Conservation (phyloP, 768 basidiomycete genomes). For the Porpolomopsis calyptriformis region DNA sequence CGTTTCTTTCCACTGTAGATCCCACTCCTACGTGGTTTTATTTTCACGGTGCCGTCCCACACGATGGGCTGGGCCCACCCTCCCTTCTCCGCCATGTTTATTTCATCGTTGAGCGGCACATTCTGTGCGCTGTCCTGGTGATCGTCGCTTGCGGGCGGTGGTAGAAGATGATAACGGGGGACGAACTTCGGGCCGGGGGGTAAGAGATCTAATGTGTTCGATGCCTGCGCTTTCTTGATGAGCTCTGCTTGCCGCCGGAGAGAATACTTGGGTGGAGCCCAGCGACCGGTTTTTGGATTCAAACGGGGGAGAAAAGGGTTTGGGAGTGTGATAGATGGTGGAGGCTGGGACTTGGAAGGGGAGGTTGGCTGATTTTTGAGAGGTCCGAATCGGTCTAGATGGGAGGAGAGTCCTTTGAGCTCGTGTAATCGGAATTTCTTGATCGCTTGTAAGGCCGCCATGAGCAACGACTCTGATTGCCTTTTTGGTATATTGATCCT, state of each 20-base stretch:
- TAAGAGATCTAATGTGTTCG: conserved; percentile 41
- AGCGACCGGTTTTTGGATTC: conserved; percentile 50
- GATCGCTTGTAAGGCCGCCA: conserved; percentile 23
- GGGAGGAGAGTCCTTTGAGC: conserved; percentile 27
- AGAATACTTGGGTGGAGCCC: conserved; percentile 63
- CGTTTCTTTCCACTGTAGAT: conserved; percentile 68
- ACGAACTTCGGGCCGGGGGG: conserved; percentile 57
- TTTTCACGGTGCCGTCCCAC: conserved; percentile 36
- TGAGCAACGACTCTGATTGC: too few species aligned
- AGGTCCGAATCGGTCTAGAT: conserved; percentile 28
- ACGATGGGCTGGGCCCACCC: conserved; percentile 24
- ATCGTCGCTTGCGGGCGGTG: too few species aligned
- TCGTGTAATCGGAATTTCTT: conserved; percentile 38
- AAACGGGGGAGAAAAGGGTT: conserved; percentile 67
- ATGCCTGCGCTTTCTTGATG: conserved; percentile 55
- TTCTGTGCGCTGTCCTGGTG: too few species aligned
- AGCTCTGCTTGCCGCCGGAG: conserved; percentile 69
- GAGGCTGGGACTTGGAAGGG: conserved; percentile 6
- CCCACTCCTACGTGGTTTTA: conserved; percentile 22
- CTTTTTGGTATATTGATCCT: too few species aligned
- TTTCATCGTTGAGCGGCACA: not conserved
- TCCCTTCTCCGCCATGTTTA: conserved; percentile 4
- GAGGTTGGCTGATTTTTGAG: conserved; percentile 19
- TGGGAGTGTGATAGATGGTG: conserved; percentile 23
- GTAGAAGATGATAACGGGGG: not conserved